Evolutionary conservation across 208 protist genomes (phyloP).

Genomic region (Trypanosoma avium): DNA sequence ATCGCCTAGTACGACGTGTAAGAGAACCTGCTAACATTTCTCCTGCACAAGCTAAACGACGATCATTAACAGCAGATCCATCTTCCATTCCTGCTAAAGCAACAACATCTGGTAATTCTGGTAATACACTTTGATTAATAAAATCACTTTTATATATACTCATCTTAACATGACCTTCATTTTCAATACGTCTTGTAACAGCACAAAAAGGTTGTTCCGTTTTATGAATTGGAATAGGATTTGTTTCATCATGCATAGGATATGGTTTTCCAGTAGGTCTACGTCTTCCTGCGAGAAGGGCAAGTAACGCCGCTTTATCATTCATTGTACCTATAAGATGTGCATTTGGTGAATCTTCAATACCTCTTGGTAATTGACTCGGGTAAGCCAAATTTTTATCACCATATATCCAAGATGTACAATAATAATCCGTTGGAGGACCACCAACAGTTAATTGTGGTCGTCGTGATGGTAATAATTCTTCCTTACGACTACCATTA

Average conservation of each 20-base stretch:
- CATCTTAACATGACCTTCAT: constrained; percentile 70
- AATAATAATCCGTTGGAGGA: constrained; percentile 48
- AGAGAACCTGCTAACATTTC: constrained; percentile 63
- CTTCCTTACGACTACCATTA: constrained; percentile 1
- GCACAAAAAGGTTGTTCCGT: constrained; percentile 46
- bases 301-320: constrained; percentile 64
- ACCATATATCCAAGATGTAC: constrained; percentile 75
- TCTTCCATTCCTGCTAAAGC: not conserved
- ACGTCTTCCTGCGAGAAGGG: constrained; percentile 45
- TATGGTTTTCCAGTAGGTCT: constrained; percentile 16
- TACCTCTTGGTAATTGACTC: constrained; percentile 62
- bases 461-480: constrained; percentile 27
- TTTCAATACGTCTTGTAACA: constrained; percentile 59
- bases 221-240: constrained; percentile 52
- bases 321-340: constrained; percentile 44
- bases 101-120: constrained; percentile 64
- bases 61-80: not conserved
- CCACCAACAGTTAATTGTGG: constrained; percentile 23
- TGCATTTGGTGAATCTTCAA: constrained; percentile 44
- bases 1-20: constrained; percentile 28
- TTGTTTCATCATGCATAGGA: constrained; percentile 53
- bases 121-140: constrained; percentile 59
- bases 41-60: constrained; percentile 29
- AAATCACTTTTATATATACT: constrained; percentile 72
- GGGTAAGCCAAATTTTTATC: constrained; percentile 68